phyloP scores from a whole-genome alignment of 768 basidiomycete genomes.

The Suillus variegatus region DNA sequence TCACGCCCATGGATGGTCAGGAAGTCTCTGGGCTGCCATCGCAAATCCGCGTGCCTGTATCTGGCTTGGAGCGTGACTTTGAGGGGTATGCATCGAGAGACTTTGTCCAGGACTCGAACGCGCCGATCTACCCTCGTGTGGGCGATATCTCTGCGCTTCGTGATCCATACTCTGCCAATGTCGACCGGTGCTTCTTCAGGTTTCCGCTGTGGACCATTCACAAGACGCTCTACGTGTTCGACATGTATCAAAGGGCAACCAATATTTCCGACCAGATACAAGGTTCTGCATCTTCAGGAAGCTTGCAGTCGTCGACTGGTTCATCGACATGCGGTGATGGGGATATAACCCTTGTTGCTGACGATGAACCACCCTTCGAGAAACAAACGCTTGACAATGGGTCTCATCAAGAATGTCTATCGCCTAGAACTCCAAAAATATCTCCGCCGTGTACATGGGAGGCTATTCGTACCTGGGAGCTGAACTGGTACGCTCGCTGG shows the following conservation, averaged over 20 bases:
- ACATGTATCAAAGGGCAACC: constrained; percentile 42
- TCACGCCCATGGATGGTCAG: constrained; percentile 13
- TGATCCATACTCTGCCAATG: constrained; percentile 55
- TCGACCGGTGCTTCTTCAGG: constrained; percentile 60
- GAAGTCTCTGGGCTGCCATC: constrained; percentile 14
- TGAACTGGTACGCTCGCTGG: constrained; percentile 57
- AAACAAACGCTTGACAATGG: not conserved
- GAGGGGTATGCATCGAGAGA: constrained; percentile 8
- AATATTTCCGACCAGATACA: not conserved
- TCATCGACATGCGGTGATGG: constrained; percentile 5
- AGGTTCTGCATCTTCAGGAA: not conserved
- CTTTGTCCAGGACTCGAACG: constrained; percentile 19
- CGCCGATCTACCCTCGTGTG: constrained; percentile 53
- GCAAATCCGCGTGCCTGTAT: constrained; percentile 22
- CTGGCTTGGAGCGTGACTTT: constrained; percentile 34
- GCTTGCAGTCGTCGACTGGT: not conserved
- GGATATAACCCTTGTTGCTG: constrained; percentile 60
- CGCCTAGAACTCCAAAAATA: not conserved
- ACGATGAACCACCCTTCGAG: constrained; percentile 26
- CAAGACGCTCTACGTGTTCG: constrained; percentile 66
- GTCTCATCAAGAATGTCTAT: not conserved
- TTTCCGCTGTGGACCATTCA: constrained; percentile 66
- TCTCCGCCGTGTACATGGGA: constrained; percentile 13
- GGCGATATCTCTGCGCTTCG: constrained; percentile 60
- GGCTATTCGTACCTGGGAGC: constrained; percentile 37